Base-by-base conservation (phyloP, 2,329 filamentous ascomycete species). In the Furcasterigmium sp. region DNA sequence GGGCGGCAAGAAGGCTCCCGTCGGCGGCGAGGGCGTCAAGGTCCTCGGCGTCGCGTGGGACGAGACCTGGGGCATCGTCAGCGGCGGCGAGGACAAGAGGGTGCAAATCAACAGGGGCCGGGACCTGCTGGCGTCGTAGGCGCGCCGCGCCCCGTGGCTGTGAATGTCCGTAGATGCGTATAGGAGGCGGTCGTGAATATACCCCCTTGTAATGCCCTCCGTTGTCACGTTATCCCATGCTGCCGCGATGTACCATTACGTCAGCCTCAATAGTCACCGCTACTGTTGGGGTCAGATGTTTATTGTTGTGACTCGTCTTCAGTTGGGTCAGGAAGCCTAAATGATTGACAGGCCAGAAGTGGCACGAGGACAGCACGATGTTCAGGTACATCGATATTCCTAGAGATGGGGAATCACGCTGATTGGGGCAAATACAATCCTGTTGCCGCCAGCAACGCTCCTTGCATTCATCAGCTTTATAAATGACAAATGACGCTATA, bases 31-130 rank as follows among this genome's bases (percentile, higher is more conserved):
- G 46, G 90, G 90, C 19, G 80, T 84, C 49, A 97, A 97, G 76
- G 89, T 98, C 39, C 88, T 97, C 63, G 79, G 81, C 26, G 87
- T 97, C 5, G 78, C 74, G 46, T 98, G 93, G 93, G 87, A 96
- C 63, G 72, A 75, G 60, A 78, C 82, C 7, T 81, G 94, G 58
- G 94, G 93, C 2, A 91, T 98, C 60, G 85, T 96, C 36, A 94
- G 87, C 57, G 90, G 75, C 35, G 90, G 91, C 14, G 91, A 97
- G 75, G 93, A 98, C 60, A 95, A 93, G 70, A 83, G 80, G 69
- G 83, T 98, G 56, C 93, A 98, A 72, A 82, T 98, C 47, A 96
- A 98, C 64, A 76, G 78, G 52, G 83, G 81, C 15, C 73, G 77
- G 49, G 76, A 71, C 45, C 52, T 79, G 35, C 57, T 77, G 36